A percentile compares a stretch with the other conserved stretches of the same genome.
phyloP scores from a whole-genome alignment of 495 filamentous ascomycete genomes.

The Penicillium lividum region DNA sequence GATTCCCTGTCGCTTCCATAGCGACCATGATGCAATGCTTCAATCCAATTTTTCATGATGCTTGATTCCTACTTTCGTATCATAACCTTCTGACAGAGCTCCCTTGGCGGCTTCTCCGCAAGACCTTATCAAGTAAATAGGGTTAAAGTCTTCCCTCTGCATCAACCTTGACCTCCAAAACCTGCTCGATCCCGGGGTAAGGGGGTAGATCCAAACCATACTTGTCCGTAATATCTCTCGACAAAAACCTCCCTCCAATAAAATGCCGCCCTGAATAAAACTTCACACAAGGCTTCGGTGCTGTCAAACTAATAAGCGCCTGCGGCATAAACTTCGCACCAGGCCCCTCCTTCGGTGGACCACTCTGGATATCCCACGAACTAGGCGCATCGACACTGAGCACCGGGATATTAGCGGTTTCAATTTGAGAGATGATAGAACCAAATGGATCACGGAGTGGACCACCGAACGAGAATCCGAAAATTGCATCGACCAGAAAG shows the following conservation, averaged over 20 bases:
- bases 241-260: slow-evolving; percentile 86
- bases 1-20: slow-evolving; percentile 21
- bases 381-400: slow-evolving; percentile 90
- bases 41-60: background rate
- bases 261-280: slow-evolving; percentile 85
- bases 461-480: slow-evolving; percentile 95
- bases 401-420: slow-evolving; percentile 70
- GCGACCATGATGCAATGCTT: slow-evolving; percentile 25
- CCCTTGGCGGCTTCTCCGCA: no score
- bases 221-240: slow-evolving; percentile 75
- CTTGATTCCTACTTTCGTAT: background rate
- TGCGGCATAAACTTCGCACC: slow-evolving; percentile 78
- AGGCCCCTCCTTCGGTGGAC: slow-evolving; percentile 75
- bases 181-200: slow-evolving; percentile 87
- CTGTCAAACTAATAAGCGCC: slow-evolving; percentile 84
- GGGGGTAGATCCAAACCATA: slow-evolving; percentile 81
- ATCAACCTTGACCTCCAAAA: slow-evolving; percentile 70
- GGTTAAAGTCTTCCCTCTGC: slow-evolving; percentile 56
- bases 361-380: slow-evolving; percentile 87
- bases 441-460: slow-evolving; percentile 89
- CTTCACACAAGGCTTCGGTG: slow-evolving; percentile 89
- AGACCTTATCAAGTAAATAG: no score
- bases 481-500: slow-evolving; percentile 91
- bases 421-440: slow-evolving; percentile 73
- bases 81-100: no score